phyloP scores from a whole-genome alignment of 2,329 filamentous ascomycete genomes.

The Fusarium sp. region DNA sequence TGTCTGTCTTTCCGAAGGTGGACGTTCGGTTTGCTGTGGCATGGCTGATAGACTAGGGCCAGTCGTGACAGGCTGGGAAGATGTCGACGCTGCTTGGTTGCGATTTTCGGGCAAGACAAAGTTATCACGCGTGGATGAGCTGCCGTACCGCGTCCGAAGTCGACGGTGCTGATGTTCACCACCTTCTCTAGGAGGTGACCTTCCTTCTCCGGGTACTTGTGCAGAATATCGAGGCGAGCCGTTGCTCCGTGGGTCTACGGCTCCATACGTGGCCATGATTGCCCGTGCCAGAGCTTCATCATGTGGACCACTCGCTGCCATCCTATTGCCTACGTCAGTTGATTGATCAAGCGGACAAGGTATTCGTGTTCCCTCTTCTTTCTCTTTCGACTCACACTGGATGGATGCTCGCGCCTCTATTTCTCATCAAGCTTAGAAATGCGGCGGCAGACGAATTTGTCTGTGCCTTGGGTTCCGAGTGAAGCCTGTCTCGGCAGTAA shows the following conservation, averaged over 20 bases:
- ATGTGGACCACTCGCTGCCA: background rate
- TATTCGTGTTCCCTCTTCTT: background rate
- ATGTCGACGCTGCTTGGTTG: background rate
- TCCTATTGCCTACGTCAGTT: conserved; percentile 30
- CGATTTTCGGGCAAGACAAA: conserved; percentile 5
- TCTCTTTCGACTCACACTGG: conserved; percentile 36
- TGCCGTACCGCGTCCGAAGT: conserved; percentile 45
- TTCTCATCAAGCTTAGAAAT: conserved; percentile 50
- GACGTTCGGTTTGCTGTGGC: conserved; percentile 15
- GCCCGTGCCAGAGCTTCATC: conserved; percentile 41
- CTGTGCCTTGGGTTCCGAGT: conserved; percentile 57
- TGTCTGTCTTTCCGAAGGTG: conserved; percentile 4
- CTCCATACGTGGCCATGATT: conserved; percentile 22
- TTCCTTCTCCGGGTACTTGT: conserved; percentile 35
- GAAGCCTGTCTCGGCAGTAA: conserved; percentile 72
- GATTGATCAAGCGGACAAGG: background rate
- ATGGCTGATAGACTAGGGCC: conserved; percentile 12
- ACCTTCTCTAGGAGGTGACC: conserved; percentile 46
- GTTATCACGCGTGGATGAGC: conserved; percentile 15
- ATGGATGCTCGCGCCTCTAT: conserved; percentile 40
- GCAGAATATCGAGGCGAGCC: conserved; percentile 25
- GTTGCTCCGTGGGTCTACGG: conserved; percentile 29
- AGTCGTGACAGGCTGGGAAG: conserved; percentile 3
- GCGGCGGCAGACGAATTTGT: conserved; percentile 36
- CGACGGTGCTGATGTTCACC: conserved; percentile 47